Evolutionary conservation across 2,329 filamentous ascomycete genomes (phyloP).

Genomic region (Hymenoscyphus infarciens): DNA sequence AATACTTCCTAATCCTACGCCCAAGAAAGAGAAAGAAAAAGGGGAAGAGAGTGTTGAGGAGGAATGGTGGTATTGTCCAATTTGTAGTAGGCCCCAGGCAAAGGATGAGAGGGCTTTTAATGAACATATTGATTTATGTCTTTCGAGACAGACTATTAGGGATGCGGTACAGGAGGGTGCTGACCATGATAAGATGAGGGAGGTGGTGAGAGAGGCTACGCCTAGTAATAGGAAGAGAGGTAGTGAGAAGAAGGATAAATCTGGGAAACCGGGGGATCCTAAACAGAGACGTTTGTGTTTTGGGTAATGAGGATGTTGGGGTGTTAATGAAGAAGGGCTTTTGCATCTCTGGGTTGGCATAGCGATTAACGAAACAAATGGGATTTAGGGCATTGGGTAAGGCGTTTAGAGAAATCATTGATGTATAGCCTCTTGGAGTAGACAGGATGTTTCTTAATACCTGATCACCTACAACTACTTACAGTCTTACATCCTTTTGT

Average conservation of each 20-base stretch:
- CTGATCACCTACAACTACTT: too few relatives aligned
- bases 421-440: background rate
- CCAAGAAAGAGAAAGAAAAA: slow-evolving; percentile 30
- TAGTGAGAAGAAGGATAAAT: slow-evolving; percentile 14
- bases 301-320: slow-evolving; percentile 8
- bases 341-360: background rate
- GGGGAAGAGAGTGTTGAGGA: slow-evolving; percentile 26
- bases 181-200: slow-evolving; percentile 4
- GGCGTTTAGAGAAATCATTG: slow-evolving; percentile 6
- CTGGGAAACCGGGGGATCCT: slow-evolving; percentile 15
- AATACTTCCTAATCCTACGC: slow-evolving; percentile 44
- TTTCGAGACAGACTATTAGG: slow-evolving; percentile 81
- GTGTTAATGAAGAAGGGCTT: background rate
- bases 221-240: slow-evolving; percentile 9
- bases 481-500: too few relatives aligned
- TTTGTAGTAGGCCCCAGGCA: slow-evolving; percentile 73
- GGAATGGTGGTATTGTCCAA: slow-evolving; percentile 79
- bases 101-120: slow-evolving; percentile 80
- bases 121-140: slow-evolving; percentile 85
- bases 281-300: slow-evolving; percentile 22
- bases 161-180: slow-evolving; percentile 64
- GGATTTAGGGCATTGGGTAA: background rate
- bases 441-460: too few relatives aligned
- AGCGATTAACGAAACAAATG: background rate
- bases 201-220: slow-evolving; percentile 16